Evolutionary conservation across 2,329 filamentous ascomycete species (phyloP).

Genomic region (Penicillium hordei): DNA sequence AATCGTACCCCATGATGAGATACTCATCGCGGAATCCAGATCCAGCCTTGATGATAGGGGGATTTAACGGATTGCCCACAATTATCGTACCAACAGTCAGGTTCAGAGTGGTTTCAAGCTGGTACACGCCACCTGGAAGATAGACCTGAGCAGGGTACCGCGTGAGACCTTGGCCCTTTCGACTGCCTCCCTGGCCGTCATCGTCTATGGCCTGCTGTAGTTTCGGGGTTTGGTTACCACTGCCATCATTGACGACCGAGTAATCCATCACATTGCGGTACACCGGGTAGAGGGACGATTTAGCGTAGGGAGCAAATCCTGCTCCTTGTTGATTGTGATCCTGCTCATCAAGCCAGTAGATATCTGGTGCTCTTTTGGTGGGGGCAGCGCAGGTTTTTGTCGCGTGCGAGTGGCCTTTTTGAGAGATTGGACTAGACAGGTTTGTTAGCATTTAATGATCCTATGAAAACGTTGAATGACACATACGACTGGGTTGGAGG

Average conservation of each 20-base stretch:
- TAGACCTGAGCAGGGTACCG: conserved; percentile 32
- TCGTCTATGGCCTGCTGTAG: conserved; percentile 32
- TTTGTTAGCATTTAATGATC: neutral
- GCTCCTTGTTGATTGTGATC: conserved; percentile 26
- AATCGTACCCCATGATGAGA: conserved; percentile 32
- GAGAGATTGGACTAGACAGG: neutral
- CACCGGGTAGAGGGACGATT: conserved; percentile 21
- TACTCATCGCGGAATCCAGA: conserved; percentile 28
- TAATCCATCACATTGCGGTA: conserved; percentile 34
- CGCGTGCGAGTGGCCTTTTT: neutral
- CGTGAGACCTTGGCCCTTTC: conserved; percentile 27
- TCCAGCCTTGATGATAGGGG: conserved; percentile 30
- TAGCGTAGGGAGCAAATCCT: conserved; percentile 26
- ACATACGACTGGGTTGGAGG: neutral
- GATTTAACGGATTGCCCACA: conserved; percentile 34
- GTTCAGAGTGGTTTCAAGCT: conserved; percentile 25
- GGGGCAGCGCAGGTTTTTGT: conserved; percentile 20
- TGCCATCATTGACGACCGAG: conserved; percentile 25
- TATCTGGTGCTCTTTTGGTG: neutral
- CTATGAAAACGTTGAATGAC: neutral
- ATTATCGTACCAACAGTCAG: conserved; percentile 34
- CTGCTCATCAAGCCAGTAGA: conserved; percentile 29
- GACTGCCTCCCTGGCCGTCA: conserved; percentile 27
- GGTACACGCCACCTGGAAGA: conserved; percentile 30
- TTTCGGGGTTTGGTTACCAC: conserved; percentile 25